Base-by-base conservation (phyloP, 2,329 filamentous ascomycete species). In the Curvularia hawaiiensis region DNA sequence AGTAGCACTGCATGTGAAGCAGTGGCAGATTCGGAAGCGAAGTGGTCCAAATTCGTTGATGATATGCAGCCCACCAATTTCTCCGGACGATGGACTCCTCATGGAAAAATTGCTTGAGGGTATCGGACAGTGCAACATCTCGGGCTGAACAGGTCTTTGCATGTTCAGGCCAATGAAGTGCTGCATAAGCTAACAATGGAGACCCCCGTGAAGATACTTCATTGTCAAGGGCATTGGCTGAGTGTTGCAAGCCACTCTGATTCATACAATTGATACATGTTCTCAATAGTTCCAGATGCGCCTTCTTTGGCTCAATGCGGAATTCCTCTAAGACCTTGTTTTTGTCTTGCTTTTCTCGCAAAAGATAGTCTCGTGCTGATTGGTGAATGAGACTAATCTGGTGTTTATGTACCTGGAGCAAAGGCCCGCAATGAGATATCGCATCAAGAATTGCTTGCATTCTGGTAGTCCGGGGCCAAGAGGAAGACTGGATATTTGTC, bases 291-390 rank as follows among this genome's bases (percentile, higher is more conserved):
- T 39, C 46, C 6, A 49, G 12, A n/a, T 49, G 18, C 16, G 12
- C 9, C 6, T 4, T 14, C 11, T 49, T 14, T 26, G 30, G 2
- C 12, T 24, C 60, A 11, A 70, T 56, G n/a, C 41, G 33, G 12
- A 47, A 50, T 24, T 30, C 43, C 31, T 60, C 9, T 26, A 58
- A 52, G 16, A 52, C 50, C 48, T 30, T 4, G 48, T 59, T 24
- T 3, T 14, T 43, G 31, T 56, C 44, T 8, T 4, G 11, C 10
- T 56, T 47, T 48, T 52, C 48, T 20, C 67, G 53, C 28, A 67
- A 31, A 9, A 73, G 52, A 50, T 71, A 74, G 31, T 75, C 69
- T 47, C 69, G 69, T 10, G 60, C 68, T 43, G 68, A 72, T 49
- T 73, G 64, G 59, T 75, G 72, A 10, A 75, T 52, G 20, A 75